Conservation (phyloP, 2,329 filamentous ascomycete genomes). For the Stemphylium lycopersici region DNA sequence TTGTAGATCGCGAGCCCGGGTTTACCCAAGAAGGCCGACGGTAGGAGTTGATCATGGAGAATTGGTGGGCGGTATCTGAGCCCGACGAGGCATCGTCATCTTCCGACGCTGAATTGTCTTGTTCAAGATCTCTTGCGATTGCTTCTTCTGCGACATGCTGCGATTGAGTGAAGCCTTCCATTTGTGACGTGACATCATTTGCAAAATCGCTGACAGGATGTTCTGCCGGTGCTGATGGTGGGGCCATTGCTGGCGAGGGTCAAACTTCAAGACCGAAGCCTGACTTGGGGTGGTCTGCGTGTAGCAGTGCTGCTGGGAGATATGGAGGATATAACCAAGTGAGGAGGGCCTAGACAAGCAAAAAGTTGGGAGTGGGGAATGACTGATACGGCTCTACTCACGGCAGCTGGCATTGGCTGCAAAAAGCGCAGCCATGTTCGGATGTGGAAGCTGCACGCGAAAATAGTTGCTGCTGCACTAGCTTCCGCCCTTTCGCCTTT, state of each 20-base stretch:
- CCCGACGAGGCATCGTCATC: slow-evolving; percentile 56
- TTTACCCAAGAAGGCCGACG: slow-evolving; percentile 78
- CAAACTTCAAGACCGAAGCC: background rate
- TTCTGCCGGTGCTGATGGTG: slow-evolving; percentile 12
- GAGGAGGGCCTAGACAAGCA: slow-evolving; percentile 4
- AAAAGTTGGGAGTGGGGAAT: slow-evolving; percentile 14
- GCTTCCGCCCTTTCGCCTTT: slow-evolving; percentile 30
- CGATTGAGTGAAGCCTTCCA: slow-evolving; percentile 38
- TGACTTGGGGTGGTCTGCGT: background rate
- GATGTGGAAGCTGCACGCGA: slow-evolving; percentile 29
- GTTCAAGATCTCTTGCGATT: slow-evolving; percentile 47
- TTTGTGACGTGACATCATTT: slow-evolving; percentile 37
- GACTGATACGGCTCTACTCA: slow-evolving; percentile 9
- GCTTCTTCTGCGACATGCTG: slow-evolving; percentile 46
- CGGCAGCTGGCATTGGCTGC: slow-evolving; percentile 15
- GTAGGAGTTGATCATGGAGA: slow-evolving; percentile 68
- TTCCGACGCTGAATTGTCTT: slow-evolving; percentile 60
- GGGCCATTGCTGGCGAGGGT: slow-evolving; percentile 24
- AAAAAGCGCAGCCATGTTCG: slow-evolving; percentile 3
- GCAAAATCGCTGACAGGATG: slow-evolving; percentile 25
- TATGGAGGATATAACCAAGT: background rate
- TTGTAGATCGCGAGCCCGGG: slow-evolving; percentile 71
- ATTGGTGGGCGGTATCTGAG: slow-evolving; percentile 54
- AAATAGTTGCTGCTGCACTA: slow-evolving; percentile 15
- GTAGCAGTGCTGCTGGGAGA: background rate